Base-by-base conservation (phyloP, 2,329 filamentous ascomycete genomes). In the Dactylonectria macrodidyma region DNA sequence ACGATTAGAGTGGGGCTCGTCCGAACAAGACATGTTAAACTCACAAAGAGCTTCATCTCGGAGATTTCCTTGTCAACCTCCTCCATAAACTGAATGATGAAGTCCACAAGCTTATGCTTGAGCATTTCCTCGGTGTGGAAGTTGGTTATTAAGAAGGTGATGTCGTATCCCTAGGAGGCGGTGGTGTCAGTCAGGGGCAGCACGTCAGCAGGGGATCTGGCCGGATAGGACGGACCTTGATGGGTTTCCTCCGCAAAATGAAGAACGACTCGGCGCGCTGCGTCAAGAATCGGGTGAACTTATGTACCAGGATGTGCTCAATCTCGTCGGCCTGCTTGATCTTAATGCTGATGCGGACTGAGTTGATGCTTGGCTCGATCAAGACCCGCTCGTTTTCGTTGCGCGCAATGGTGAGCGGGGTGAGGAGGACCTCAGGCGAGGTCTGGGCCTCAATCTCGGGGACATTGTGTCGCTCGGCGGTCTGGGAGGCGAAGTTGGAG, bases 241-340 rank as follows among this genome's bases (percentile, higher is more conserved):
- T 93, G 22, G 96, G 93, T 85, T 99, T 99, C 84, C 96, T 91
- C 82, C 96, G 87, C 79, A 99, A 84, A 68, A 99, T 97, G 79
- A 98, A 98, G 85, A 99, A 99, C 0, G 94, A 94, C 84, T 99
- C 96, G 56, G 96, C 96, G 66, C 74, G 74, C 67, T 76, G 74
- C 55, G 94, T 98, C 84, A 99, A 84, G 87, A 99, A 99, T 64
- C 96, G 89, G 47, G 95, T 97, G 79, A 99, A 98, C 84, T 99
- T 99, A 86, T 98, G 96, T 72, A 99, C 96, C 69, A 99, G 86
- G 72, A 99, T 98, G 81, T 97, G 90, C 83, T 99, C 96, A 78
- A 98, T 99, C 85, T 99, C 96, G 82, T 99, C 96, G 70, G 96
- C 96, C 87, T 99, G 96, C 86, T 99, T 99, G 83, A 99, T 98